Evolutionary conservation across 2,329 filamentous ascomycete species (phyloP), one percentile per base, ranked within the genome.

Genomic region (Monosporascus sp.): DNA sequence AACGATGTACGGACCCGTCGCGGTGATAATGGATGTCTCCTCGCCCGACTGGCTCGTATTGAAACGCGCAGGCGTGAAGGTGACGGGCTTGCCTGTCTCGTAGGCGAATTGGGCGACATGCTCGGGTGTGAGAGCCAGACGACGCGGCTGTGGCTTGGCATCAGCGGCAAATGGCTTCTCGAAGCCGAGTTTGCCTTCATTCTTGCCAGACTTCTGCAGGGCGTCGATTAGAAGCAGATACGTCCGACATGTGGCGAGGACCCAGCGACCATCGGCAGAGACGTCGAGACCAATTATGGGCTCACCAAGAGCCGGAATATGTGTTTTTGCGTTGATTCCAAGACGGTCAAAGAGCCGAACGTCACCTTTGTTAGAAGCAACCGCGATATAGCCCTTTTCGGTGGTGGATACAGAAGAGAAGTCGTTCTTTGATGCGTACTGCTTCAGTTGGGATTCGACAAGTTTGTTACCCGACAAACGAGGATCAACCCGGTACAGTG

Each of bases 61-160:
- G 80, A 97, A 99, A 60, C 88, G 90, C 49, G 94, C 94, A 0
- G 90, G 85, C 0, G 93, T 97, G 72, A 99, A 99, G 1, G 85
- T 81, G 11, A 99, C 81, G 0, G 90, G 85, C 55, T 87, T 86
- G 63, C 91, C 90, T 2, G 94, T 99, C 73, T 99, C 94, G 71
- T 97, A 90, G 68, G 95, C 90, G 77, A 99, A 97, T 69, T 99
- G 94, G 0, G 94, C 94, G 27, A 97, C 91, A 69, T 99, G 94
- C 56, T 90, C 86, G 0, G 94, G 94, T 7, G 88, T 92, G 38
- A 99, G 81, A 14, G 87, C 91, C 11, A 99, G 84, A 61, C 94
- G 91, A 52, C 91, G 88, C 37, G 94, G 94, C 64, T 96, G 91
- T 2, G 94, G 94, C 72, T 99, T 99, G 20, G 86, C 82, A 68